Percentiles rank a stretch among this genome's conserved stretches.
Conservation (phyloP, 208 protist species). For the Trypanosoma scelopori region DNA sequence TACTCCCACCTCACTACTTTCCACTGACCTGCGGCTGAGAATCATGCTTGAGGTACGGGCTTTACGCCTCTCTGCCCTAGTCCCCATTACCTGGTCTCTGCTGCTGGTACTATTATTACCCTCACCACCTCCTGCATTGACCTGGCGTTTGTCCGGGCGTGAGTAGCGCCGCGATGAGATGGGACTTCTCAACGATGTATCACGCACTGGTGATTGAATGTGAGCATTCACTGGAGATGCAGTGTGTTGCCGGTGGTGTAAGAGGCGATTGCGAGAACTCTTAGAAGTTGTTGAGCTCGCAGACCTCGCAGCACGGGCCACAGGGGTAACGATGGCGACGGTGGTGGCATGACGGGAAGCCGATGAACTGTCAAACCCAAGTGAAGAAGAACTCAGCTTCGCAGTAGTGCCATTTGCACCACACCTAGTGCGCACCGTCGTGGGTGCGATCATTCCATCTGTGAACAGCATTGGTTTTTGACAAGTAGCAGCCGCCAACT, state of each 20-base stretch:
- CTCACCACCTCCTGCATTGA: background rate
- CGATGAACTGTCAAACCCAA: background rate
- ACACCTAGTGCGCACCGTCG: constrained; percentile 7
- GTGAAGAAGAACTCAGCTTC: constrained; percentile 2
- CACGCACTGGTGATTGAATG: constrained; percentile 8
- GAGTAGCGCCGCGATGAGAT: background rate
- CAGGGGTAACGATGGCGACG: background rate
- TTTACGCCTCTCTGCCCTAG: constrained; percentile 6
- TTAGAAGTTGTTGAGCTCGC: background rate
- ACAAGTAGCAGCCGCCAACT: constrained; percentile 29
- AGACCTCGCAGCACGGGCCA: background rate
- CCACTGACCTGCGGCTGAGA: constrained; percentile 5
- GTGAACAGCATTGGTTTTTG: background rate
- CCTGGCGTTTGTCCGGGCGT: background rate
- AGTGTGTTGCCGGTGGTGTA: background rate
- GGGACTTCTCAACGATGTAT: background rate
- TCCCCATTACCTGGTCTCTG: background rate
- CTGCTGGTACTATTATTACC: background rate
- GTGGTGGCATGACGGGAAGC: background rate
- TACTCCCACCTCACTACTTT: constrained; percentile 8
- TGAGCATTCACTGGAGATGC: background rate
- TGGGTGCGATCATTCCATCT: constrained; percentile 12
- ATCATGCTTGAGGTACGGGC: constrained; percentile 1
- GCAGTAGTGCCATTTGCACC: background rate
- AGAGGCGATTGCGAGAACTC: constrained; percentile 1